Base-by-base conservation (phyloP, 192 early-diverging fungal genomes). In the Oehlia diaphana region DNA sequence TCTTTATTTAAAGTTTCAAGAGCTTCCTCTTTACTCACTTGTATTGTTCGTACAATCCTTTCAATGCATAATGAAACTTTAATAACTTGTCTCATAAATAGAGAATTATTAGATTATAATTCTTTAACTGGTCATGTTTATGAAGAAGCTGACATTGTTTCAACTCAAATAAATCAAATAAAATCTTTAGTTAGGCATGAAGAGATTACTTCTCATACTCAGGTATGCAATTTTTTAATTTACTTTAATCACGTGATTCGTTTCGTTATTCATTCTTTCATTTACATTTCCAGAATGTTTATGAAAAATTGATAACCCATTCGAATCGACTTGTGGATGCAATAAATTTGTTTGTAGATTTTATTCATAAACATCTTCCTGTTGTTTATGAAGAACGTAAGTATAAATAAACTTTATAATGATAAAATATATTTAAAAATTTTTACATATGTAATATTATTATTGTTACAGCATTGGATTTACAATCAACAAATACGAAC, bases 351-450 rank as follows among this genome's bases (percentile, higher is more conserved):
- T 70, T 78, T 70, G 63, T 62, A 35, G 23, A 53, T 61, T 78
- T 78, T 78, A 50, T 70, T 47, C 23, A 66, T 8, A 12, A 16
- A 26, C 23, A 67, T 14, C 26, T 67, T 14, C 76, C 76, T 7
- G 12, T 66, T n/a, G 49, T 33, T 26, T 66, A 28, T 66, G 64
- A 77, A 66, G 64, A 70, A 70, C 49, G 77, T 78, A 70, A 69
- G 77, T 35, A 47, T 31, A 31, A 31, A 31, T 31, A 31, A 31
- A 31, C 28, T 31, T 31, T 31, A 31, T 31, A 31, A n/a, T n/a
- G n/a, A n/a, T n/a, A n/a, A n/a, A n/a, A n/a, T n/a, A n/a, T n/a
- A n/a, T n/a, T n/a, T n/a, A n/a, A n/a, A n/a, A n/a, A n/a, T n/a
- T n/a, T n/a, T n/a, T n/a, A n/a, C n/a, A n/a, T n/a, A n/a, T n/a